These are phyloP conservation scores for Hypoxylon fuscum DNA, from an alignment of 495 filamentous ascomycete species.

Conservation along the genomic window DNA sequence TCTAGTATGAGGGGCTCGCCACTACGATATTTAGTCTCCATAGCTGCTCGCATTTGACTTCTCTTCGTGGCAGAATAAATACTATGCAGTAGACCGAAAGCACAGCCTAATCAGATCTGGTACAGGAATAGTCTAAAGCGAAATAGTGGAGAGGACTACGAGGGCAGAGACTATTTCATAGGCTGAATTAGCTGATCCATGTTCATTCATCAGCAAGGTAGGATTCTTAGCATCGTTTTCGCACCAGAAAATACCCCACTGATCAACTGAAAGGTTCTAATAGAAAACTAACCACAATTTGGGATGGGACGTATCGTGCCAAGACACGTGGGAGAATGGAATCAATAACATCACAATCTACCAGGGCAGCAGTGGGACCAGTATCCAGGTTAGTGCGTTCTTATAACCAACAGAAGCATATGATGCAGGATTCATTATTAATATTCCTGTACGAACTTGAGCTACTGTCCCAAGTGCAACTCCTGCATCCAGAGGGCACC, in stretches of 20 bases:
- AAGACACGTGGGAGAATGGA: conserved; percentile 23
- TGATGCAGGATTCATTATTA: not conserved
- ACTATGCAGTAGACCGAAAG: conserved; percentile 2
- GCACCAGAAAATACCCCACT: not conserved
- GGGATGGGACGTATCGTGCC: conserved; percentile 2
- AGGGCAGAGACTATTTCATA: not conserved
- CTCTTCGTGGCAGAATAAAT: not conserved
- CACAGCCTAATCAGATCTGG: not conserved
- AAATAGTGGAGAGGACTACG: not conserved
- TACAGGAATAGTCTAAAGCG: not conserved
- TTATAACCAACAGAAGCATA: not conserved
- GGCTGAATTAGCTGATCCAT: not conserved
- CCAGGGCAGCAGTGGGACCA: conserved; percentile 6
- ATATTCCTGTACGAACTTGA: too few species aligned
- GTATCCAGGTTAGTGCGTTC: not conserved
- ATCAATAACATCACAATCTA: conserved; percentile 12
- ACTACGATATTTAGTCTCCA: not conserved
- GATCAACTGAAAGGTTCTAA: conserved; percentile 11
- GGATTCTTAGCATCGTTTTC: not conserved
- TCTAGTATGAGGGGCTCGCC: not conserved
- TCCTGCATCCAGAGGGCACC: too few species aligned
- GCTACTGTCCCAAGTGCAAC: too few species aligned
- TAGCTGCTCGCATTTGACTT: not conserved
- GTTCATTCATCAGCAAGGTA: not conserved
- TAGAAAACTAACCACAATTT: conserved; percentile 1